A percentile compares a stretch with the other conserved stretches of the same genome.
These are phyloP conservation scores for Claviceps africana DNA, from an alignment of 2,329 filamentous ascomycete genomes.

Conservation along the genomic window DNA sequence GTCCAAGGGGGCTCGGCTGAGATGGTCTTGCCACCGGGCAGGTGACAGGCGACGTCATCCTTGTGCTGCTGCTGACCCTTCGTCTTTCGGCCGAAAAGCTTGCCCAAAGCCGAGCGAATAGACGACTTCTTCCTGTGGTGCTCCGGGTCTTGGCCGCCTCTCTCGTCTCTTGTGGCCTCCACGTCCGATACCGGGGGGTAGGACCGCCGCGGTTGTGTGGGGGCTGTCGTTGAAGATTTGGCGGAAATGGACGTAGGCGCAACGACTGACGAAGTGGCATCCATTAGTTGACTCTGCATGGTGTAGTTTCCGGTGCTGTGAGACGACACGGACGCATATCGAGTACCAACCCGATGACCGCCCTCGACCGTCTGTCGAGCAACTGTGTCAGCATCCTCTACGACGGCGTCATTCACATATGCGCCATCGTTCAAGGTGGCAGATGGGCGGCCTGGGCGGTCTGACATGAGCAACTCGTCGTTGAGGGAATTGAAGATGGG, in stretches of 20 bases:
- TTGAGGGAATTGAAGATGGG: slow-evolving; percentile 35
- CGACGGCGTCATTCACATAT: not conserved
- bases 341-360: not conserved
- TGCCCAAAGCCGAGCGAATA: slow-evolving; percentile 40
- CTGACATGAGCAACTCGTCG: slow-evolving; percentile 40
- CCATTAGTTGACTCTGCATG: not conserved
- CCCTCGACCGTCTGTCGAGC: not conserved
- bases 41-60: not conserved
- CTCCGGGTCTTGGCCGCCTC: not conserved
- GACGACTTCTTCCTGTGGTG: slow-evolving; percentile 45
- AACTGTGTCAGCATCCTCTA: not conserved
- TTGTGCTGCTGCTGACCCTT: slow-evolving; percentile 21
- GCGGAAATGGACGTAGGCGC: not conserved
- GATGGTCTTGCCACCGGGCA: not conserved
- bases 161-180: slow-evolving; percentile 8
- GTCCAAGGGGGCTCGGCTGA: not conserved
- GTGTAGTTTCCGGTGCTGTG: not conserved
- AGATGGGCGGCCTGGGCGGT: slow-evolving; percentile 26
- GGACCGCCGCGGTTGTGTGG: slow-evolving; percentile 3
- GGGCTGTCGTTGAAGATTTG: not conserved
- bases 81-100: slow-evolving; percentile 44
- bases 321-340: not conserved
- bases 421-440: slow-evolving; percentile 18
- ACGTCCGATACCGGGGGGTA: slow-evolving; percentile 6
- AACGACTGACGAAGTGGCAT: not conserved